Base-by-base conservation (phyloP, 2,329 filamentous ascomycete genomes). In the Akanthomyces dipterigenus region DNA sequence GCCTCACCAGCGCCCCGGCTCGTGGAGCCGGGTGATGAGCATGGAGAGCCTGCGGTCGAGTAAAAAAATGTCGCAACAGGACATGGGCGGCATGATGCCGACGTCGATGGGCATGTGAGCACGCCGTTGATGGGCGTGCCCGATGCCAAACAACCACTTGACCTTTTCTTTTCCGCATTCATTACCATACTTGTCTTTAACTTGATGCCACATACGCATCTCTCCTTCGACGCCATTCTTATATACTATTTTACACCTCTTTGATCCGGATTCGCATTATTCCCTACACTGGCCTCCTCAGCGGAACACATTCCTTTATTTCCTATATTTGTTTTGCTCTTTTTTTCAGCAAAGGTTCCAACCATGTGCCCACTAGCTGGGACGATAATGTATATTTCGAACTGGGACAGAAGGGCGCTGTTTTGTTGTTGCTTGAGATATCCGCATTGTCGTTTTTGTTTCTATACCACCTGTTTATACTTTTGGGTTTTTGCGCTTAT, bases 1-100 rank as follows among this genome's bases (percentile, higher is more conserved):
- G 16, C 74, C 74, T 1, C 69, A 73, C 60, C 76, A 76, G 63
- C 70, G 74, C 60, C 74, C 74, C 24, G 73, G 70, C 28, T 76
- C 74, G 4, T 76, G 74, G 74, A 71, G 71, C 16, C 72, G 74
- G 55, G 66, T 73, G 34, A 67, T 73, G 24, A 74, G 71, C 65
- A 72, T 76, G 63, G 74, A 76, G 63, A 73, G 70, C 62, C 63
- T 75, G 26, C 71, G 73, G 8, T 73, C 74, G 36, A 63, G 45
- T 5, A 69, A 69, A 64, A 75, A 75, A 68, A 73, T 73, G 65
- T 71, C 72, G 31, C 70, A 68, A 62, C 69, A 70, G 11, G 69
- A 70, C 43, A 63, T 62, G 55, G 60, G 57, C 34, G 60, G 57
- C 34, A 40, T 66, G 55, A 60, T 67, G 62, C 63, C 64, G n/a